These are phyloP conservation scores for Talaromyces marneffei DNA, from an alignment of 2,329 filamentous ascomycete genomes.

Conservation along the genomic window DNA sequence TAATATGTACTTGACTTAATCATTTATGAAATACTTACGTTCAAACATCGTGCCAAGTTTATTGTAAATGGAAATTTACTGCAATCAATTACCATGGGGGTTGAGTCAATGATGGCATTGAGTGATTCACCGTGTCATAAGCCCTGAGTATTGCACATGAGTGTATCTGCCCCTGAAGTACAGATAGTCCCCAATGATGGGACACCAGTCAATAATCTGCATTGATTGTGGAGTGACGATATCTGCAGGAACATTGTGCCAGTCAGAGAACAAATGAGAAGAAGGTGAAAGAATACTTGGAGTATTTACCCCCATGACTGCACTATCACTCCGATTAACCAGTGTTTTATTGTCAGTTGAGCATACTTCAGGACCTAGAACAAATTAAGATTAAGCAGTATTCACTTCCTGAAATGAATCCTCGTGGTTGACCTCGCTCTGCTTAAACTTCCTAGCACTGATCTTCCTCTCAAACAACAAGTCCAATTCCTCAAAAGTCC, in stretches of 20 bases:
- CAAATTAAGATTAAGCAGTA: neutral
- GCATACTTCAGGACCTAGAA: neutral
- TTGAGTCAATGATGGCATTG: neutral
- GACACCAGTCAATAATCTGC: neutral
- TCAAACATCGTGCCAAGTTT: neutral
- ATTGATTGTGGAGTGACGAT: neutral
- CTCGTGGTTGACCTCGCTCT: constrained; percentile 52
- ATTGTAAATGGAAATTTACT: neutral
- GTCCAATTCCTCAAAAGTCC: constrained; percentile 81
- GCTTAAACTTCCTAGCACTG: constrained; percentile 65
- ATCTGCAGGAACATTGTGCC: neutral
- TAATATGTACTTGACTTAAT: neutral
- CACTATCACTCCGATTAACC: no score
- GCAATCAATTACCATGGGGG: neutral
- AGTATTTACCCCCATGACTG: neutral
- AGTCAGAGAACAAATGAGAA: neutral
- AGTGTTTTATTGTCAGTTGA: no score
- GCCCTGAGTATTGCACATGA: neutral
- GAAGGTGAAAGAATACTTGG: neutral
- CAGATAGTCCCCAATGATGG: neutral
- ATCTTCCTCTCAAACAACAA: constrained; percentile 71
- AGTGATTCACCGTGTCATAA: neutral
- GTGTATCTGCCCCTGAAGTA: neutral
- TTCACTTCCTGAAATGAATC: constrained; percentile 25
- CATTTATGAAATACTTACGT: neutral